phyloP scores from a whole-genome alignment of 2,329 filamentous ascomycete genomes.

The Metarhizium rileyi region DNA sequence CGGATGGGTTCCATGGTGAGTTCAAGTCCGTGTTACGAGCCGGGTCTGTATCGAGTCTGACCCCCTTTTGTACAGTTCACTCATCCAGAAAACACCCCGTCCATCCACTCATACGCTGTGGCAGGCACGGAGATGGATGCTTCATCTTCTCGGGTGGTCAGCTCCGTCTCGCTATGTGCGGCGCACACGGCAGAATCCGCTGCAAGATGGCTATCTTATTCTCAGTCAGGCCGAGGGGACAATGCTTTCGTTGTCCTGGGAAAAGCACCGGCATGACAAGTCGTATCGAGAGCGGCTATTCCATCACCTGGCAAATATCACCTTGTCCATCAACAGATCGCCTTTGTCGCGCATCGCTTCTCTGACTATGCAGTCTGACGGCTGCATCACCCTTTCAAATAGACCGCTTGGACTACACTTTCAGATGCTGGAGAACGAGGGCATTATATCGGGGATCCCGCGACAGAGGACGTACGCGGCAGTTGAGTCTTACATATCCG shows the following conservation, averaged over 20 bases:
- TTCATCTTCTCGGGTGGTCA: background rate
- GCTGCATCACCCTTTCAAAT: background rate
- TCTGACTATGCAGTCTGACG: background rate
- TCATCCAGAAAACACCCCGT: background rate
- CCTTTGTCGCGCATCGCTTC: background rate
- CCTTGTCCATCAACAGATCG: background rate
- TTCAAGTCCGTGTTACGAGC: background rate
- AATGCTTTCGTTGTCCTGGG: conserved; percentile 1
- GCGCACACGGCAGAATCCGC: background rate
- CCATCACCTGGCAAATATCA: background rate
- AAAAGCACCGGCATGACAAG: background rate
- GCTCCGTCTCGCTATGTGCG: background rate
- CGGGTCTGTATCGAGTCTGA: background rate
- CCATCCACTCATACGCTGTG: background rate
- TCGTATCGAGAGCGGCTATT: background rate
- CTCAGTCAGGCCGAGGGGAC: background rate
- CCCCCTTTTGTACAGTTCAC: background rate
- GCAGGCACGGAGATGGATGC: background rate
- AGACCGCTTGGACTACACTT: conserved; percentile 14
- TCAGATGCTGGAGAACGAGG: conserved; percentile 23
- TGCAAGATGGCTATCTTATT: background rate
- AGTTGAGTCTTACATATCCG: conserved; percentile 19
- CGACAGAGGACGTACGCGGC: conserved; percentile 21
- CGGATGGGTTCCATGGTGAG: background rate
- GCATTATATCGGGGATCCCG: conserved; percentile 21